These are phyloP conservation scores for Aegilops longissima DNA, from an alignment of 176 grass and related monocot species.

Conservation along the genomic window DNA sequence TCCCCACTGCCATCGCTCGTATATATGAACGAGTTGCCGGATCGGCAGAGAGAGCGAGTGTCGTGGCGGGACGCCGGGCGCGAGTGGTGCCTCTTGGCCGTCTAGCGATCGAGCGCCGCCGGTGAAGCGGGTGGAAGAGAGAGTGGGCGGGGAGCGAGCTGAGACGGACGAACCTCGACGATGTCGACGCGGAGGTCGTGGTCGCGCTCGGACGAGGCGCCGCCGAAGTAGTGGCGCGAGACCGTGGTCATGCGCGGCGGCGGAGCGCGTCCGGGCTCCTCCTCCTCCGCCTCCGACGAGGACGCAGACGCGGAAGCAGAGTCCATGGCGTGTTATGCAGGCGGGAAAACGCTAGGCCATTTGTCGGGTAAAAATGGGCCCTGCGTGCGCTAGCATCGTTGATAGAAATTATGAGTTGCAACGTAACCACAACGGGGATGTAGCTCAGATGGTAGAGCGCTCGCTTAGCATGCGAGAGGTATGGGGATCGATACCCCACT, in stretches of 20 bases:
- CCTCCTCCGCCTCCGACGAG: not conserved
- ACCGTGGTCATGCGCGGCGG: constrained; percentile 44
- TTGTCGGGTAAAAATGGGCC: too few species aligned
- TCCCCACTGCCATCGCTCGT: too few species aligned
- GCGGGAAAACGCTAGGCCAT: not conserved
- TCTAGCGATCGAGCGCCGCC: not conserved
- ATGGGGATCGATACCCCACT: too few species aligned
- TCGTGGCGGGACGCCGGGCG: not conserved
- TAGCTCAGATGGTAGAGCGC: constrained; percentile 98
- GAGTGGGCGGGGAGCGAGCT: not conserved
- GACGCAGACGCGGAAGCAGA: not conserved
- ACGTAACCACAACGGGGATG: constrained; percentile 33
- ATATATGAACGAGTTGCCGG: not conserved
- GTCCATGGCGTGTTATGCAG: constrained; percentile 9
- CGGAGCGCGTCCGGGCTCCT: not conserved
- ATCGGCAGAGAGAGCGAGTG: too few species aligned
- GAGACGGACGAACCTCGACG: constrained; percentile 51
- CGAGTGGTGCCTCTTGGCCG: not conserved
- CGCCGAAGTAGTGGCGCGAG: constrained; percentile 77
- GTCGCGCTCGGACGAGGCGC: constrained; percentile 34
- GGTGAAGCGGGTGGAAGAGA: not conserved
- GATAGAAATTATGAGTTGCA: too few species aligned
- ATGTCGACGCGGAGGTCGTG: constrained; percentile 64
- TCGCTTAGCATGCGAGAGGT: constrained; percentile 90
- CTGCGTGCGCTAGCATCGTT: too few species aligned